A percentile compares a stretch with the other conserved stretches of the same genome.
Conservation (phyloP, 2,329 filamentous ascomycete species). For the Colletotrichum endophyticum region DNA sequence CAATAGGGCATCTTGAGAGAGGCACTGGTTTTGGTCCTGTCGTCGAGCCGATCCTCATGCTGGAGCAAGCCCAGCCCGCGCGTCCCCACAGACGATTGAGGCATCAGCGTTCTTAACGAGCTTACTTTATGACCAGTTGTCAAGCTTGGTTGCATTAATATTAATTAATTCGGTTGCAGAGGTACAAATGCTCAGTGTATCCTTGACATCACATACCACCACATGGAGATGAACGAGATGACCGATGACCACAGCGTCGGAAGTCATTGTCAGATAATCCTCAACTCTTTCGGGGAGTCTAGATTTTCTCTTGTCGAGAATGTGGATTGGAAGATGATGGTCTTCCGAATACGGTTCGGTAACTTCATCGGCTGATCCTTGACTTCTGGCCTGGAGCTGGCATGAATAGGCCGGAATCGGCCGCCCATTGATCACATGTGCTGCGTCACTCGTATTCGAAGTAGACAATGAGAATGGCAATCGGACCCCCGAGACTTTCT, state of each 20-base stretch:
- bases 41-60: background rate
- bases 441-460: background rate
- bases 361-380: background rate
- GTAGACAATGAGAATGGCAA: background rate
- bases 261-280: background rate
- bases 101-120: background rate
- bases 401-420: background rate
- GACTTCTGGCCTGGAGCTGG: background rate
- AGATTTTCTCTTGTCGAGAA: background rate
- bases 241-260: background rate
- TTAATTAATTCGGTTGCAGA: background rate
- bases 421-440: no score
- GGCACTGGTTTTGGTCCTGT: background rate
- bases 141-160: background rate
- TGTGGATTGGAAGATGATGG: background rate
- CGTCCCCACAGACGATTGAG: background rate
- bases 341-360: background rate
- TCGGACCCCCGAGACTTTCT: background rate
- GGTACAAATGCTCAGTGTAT: background rate
- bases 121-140: background rate
- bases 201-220: background rate
- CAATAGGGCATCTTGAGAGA: constrained; percentile 19
- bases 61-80: background rate
- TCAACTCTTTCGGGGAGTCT: background rate
- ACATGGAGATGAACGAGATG: background rate